phyloP scores from a whole-genome alignment of 179 eudicot species.

The Vitellaria paradoxa region DNA sequence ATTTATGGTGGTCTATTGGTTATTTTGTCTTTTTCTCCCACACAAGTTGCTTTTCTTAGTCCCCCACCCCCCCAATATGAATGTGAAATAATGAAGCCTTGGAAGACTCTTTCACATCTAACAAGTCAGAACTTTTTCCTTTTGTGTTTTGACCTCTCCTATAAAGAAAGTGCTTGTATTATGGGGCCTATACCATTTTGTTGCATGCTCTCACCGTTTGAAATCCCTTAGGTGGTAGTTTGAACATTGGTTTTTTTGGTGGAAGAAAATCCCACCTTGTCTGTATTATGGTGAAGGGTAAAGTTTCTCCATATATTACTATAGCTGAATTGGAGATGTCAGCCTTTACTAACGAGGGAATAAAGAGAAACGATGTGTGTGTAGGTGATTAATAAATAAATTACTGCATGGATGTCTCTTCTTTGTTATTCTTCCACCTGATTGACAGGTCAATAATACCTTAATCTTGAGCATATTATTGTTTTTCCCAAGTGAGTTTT shows the following conservation, averaged over 20 bases:
- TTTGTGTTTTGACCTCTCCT: neutral
- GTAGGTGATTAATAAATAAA: neutral
- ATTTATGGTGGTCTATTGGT: neutral
- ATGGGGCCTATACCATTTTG: neutral
- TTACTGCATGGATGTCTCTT: neutral
- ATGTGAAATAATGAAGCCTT: neutral
- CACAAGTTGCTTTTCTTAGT: neutral
- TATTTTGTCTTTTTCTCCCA: neutral
- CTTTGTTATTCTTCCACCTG: neutral
- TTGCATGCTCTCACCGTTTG: neutral
- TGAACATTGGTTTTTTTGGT: neutral
- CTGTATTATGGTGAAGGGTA: neutral
- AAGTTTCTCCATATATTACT: neutral
- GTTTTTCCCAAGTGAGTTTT: neutral
- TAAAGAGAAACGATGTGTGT: neutral
- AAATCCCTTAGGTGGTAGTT: neutral
- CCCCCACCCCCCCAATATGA: no score
- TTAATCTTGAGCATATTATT: neutral
- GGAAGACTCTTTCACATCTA: neutral
- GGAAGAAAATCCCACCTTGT: neutral
- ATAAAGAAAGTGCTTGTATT: conserved; percentile 1
- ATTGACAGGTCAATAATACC: neutral
- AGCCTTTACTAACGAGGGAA: neutral
- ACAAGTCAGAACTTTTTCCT: neutral
- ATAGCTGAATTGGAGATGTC: neutral